Conservation (phyloP, 2,329 filamentous ascomycete genomes). For the Alternaria gansuensis region DNA sequence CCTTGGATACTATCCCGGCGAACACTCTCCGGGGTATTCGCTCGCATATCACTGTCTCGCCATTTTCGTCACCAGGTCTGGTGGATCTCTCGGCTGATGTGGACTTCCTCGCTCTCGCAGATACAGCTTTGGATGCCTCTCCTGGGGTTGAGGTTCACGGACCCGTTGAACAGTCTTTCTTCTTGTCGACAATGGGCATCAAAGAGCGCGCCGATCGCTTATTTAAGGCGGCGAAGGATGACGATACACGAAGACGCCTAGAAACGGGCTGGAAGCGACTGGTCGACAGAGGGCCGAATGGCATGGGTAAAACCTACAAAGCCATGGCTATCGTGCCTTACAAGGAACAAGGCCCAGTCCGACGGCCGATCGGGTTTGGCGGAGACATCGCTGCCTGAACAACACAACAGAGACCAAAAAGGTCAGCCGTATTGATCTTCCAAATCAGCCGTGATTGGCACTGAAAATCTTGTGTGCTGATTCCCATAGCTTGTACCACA, state of each 20-base stretch:
- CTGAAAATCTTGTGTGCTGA: not conserved
- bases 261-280: slow-evolving; percentile 81
- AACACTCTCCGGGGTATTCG: slow-evolving; percentile 93
- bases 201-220: slow-evolving; percentile 52
- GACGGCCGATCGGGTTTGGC: slow-evolving; percentile 90
- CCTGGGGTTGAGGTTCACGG: slow-evolving; percentile 90
- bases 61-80: slow-evolving; percentile 79
- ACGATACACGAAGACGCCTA: slow-evolving; percentile 60
- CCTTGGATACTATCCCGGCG: slow-evolving; percentile 77
- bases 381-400: slow-evolving; percentile 61
- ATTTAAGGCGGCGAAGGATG: slow-evolving; percentile 50
- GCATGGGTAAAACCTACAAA: slow-evolving; percentile 97
- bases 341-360: slow-evolving; percentile 67
- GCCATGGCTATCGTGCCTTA: slow-evolving; percentile 84
- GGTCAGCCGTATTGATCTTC: not conserved
- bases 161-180: slow-evolving; percentile 84
- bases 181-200: slow-evolving; percentile 84
- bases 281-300: slow-evolving; percentile 80
- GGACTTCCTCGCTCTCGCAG: slow-evolving; percentile 87
- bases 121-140: slow-evolving; percentile 78
- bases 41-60: slow-evolving; percentile 76
- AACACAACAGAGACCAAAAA: not conserved
- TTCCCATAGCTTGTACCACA: not conserved
- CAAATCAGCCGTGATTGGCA: not conserved
- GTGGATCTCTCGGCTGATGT: slow-evolving; percentile 94